These are phyloP conservation scores for Dendrocalamus latiflorus DNA, from an alignment of 202 grass and related monocot genomes.

Conservation along the genomic window DNA sequence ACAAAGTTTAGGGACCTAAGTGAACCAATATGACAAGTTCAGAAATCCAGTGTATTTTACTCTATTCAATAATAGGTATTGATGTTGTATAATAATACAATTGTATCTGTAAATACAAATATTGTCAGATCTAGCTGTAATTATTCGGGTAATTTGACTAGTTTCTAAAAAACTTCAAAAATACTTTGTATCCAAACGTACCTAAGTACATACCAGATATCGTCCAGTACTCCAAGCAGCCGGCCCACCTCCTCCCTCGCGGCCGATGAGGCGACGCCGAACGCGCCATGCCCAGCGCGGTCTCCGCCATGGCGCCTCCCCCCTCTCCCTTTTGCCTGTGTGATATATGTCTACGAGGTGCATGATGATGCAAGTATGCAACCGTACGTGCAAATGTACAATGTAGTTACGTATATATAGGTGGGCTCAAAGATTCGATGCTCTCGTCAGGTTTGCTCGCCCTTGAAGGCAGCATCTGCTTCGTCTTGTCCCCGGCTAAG, in stretches of 20 bases:
- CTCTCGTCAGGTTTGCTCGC: background rate
- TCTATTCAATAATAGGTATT: too few relatives aligned
- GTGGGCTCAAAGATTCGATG: background rate
- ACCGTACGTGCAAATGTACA: background rate
- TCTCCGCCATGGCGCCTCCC: background rate
- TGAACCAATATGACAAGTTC: too few relatives aligned
- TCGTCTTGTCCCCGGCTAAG: background rate
- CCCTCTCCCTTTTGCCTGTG: background rate
- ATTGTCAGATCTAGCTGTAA: too few relatives aligned
- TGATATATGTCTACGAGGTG: background rate
- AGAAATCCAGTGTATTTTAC: too few relatives aligned
- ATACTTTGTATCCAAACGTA: too few relatives aligned
- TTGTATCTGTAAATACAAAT: too few relatives aligned
- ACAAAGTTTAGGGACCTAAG: too few relatives aligned
- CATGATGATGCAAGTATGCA: background rate
- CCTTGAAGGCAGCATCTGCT: background rate
- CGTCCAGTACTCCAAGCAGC: constrained; percentile 3
- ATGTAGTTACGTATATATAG: too few relatives aligned
- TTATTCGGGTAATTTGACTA: too few relatives aligned
- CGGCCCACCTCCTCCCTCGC: background rate
- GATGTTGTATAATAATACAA: too few relatives aligned
- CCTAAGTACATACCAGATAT: background rate
- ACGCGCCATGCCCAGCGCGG: constrained; percentile 10
- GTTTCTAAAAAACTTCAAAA: too few relatives aligned
- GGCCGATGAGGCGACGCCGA: background rate